These are phyloP conservation scores for Kwoniella sp. DNA, from an alignment of 768 basidiomycete species.

Conservation along the genomic window DNA sequence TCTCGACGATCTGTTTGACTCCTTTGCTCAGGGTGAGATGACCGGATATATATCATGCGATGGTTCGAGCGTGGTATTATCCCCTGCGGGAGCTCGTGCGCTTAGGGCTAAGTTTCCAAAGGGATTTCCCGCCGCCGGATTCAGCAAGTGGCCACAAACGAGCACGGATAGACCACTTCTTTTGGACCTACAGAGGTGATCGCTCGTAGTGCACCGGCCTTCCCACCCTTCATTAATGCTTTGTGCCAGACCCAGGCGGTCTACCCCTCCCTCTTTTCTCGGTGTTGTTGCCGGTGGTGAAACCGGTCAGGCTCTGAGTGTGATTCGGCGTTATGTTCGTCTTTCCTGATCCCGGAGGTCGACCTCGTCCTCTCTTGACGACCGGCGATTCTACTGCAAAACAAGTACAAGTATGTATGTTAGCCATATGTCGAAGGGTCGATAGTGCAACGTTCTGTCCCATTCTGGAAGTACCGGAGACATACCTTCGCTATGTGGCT, in stretches of 20 bases:
- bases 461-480: too few species aligned
- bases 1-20: neutral
- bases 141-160: neutral
- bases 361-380: conserved; percentile 5
- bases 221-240: neutral
- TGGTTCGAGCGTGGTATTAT: neutral
- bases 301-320: neutral
- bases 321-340: neutral
- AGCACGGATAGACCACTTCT: neutral
- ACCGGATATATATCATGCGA: neutral
- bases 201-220: too few species aligned
- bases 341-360: conserved; percentile 8
- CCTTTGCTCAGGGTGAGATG: neutral
- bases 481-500: neutral
- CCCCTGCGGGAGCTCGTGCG: neutral
- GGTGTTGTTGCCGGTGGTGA: neutral
- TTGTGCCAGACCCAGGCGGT: neutral
- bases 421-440: neutral
- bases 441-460: too few species aligned
- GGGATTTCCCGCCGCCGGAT: neutral
- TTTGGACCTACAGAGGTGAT: too few species aligned
- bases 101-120: neutral
- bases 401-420: neutral
- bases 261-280: conserved; percentile 10
- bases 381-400: neutral